phyloP scores from a whole-genome alignment of 1,284 basidiomycete genomes.

The Rhodotorula sp. region DNA sequence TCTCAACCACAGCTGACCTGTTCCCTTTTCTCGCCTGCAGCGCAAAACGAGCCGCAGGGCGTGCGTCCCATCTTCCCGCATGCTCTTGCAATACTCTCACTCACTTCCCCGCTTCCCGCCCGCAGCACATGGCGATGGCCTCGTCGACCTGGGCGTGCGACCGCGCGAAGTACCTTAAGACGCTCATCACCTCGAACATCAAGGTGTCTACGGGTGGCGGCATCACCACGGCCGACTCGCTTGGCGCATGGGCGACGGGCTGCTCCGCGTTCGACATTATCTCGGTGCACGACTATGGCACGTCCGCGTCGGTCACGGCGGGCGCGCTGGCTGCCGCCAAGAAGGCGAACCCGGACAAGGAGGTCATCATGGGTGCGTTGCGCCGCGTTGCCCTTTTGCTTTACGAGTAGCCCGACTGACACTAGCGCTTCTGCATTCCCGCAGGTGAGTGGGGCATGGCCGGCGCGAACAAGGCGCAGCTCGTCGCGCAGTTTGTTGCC shows the following conservation, averaged over 20 bases:
- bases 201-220: conserved; percentile 49
- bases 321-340: conserved; percentile 45
- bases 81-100: too few species aligned
- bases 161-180: conserved; percentile 52
- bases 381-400: neutral
- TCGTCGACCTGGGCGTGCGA: conserved; percentile 53
- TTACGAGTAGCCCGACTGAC: neutral
- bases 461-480: conserved; percentile 51
- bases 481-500: conserved; percentile 50
- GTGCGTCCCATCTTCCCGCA: neutral
- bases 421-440: neutral
- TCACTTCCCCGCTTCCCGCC: neutral
- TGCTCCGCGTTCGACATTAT: conserved; percentile 53
- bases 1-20: neutral
- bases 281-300: conserved; percentile 55
- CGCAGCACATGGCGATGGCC: conserved; percentile 48
- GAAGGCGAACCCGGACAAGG: conserved; percentile 46
- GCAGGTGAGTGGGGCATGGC: conserved; percentile 53
- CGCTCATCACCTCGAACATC: conserved; percentile 44
- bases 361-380: conserved; percentile 35
- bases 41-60: conserved; percentile 55
- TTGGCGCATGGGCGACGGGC: conserved; percentile 51
- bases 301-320: conserved; percentile 49
- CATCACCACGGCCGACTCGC: conserved; percentile 52
- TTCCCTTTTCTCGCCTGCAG: conserved; percentile 47